These are phyloP conservation scores for Beauveria sp. DNA, from an alignment of 2,329 filamentous ascomycete species.

Conservation along the genomic window DNA sequence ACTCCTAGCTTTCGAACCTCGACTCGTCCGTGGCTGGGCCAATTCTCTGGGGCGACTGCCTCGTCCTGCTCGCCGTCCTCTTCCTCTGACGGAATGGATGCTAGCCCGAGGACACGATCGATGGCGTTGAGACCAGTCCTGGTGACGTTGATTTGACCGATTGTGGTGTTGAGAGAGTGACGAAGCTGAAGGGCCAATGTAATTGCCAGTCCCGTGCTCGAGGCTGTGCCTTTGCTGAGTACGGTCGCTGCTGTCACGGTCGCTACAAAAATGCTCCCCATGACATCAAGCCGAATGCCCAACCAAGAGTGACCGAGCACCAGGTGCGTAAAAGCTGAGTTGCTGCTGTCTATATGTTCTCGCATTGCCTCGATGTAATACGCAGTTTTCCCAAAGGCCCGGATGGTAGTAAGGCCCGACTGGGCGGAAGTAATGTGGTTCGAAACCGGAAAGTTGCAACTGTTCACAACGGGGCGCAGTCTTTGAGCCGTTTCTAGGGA, in stretches of 20 bases:
- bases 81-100: conserved; percentile 5
- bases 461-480: conserved; percentile 2
- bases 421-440: conserved; percentile 5
- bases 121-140: conserved; percentile 6
- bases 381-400: conserved; percentile 8
- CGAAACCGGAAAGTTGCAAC: neutral
- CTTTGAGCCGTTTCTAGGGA: neutral
- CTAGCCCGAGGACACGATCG: neutral
- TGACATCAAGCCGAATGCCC: conserved; percentile 2
- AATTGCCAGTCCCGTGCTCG: conserved; percentile 4
- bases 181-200: conserved; percentile 9
- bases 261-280: conserved; percentile 6
- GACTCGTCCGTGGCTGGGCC: neutral
- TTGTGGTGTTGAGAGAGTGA: neutral
- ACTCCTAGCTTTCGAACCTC: neutral
- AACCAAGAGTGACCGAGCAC: conserved; percentile 1
- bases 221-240: neutral
- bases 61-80: neutral
- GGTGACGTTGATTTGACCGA: conserved; percentile 3
- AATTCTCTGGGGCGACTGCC: neutral
- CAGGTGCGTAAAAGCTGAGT: conserved; percentile 1
- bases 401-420: conserved; percentile 10
- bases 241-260: neutral
- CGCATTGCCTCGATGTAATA: conserved; percentile 5
- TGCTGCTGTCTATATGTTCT: conserved; percentile 1